phyloP scores from a whole-genome alignment of 495 filamentous ascomycete genomes.

The Aspergillus egyptiacus region DNA sequence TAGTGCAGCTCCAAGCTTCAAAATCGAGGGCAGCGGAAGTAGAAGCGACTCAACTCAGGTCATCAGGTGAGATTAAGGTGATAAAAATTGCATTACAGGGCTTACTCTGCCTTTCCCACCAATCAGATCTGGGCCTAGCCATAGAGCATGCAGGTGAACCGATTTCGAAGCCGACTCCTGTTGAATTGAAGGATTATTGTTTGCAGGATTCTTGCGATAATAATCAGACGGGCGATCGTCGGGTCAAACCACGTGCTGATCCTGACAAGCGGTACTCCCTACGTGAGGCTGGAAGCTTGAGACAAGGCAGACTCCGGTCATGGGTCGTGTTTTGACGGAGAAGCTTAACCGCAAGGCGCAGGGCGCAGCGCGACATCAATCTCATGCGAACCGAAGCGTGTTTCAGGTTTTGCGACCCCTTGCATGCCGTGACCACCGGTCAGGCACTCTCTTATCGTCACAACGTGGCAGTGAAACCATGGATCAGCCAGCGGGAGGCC shows the following conservation, averaged over 20 bases:
- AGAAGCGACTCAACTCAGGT: background rate
- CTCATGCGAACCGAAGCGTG: constrained; percentile 3
- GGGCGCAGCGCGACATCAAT: constrained; percentile 9
- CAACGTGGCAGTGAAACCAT: constrained; percentile 1
- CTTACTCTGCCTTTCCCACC: too few relatives aligned
- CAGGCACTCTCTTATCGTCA: background rate
- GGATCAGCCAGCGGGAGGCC: background rate
- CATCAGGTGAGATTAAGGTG: background rate
- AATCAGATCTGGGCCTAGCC: too few relatives aligned
- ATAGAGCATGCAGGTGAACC: too few relatives aligned
- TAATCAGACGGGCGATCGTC: too few relatives aligned
- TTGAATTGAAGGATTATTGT: background rate
- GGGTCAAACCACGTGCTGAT: background rate
- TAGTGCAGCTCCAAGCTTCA: background rate
- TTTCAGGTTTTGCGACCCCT: constrained; percentile 10
- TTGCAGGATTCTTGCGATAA: too few relatives aligned
- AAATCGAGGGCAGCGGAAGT: too few relatives aligned
- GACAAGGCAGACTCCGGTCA: constrained; percentile 16
- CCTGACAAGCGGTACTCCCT: background rate
- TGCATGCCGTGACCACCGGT: background rate
- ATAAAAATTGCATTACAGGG: background rate
- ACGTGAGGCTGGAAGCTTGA: constrained; percentile 2
- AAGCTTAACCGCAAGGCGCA: constrained; percentile 16
- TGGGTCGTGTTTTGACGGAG: background rate
- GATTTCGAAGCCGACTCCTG: too few relatives aligned